Percentiles rank a stretch among this genome's conserved stretches.
These are phyloP conservation scores for Leccinum pellstonianum DNA, from an alignment of 768 basidiomycete genomes.

Conservation along the genomic window DNA sequence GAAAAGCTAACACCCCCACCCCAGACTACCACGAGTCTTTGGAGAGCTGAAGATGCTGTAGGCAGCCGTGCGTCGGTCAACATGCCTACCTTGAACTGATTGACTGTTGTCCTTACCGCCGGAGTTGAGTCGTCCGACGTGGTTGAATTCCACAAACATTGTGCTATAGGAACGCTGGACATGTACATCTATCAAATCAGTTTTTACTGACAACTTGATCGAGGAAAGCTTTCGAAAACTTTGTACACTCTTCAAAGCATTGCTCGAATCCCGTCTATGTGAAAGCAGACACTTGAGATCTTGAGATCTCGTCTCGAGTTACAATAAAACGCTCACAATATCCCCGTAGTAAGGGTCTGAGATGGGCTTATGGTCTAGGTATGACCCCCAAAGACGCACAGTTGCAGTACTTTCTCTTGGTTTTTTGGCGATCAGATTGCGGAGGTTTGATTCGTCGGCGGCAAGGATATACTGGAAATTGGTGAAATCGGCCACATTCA, in stretches of 20 bases:
- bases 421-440: conserved; percentile 52
- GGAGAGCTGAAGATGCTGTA: conserved; percentile 85
- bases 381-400: conserved; percentile 80
- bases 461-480: conserved; percentile 84
- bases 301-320: neutral
- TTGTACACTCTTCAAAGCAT: conserved; percentile 74
- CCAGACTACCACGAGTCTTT: conserved; percentile 89
- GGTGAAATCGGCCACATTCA: conserved; percentile 63
- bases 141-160: conserved; percentile 11
- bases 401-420: conserved; percentile 57
- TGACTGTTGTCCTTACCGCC: neutral
- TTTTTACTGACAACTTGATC: conserved; percentile 52
- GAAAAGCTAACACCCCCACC: conserved; percentile 8
- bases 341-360: conserved; percentile 85
- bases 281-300: conserved; percentile 2
- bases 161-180: neutral
- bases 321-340: conserved; percentile 40
- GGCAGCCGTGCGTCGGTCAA: conserved; percentile 77
- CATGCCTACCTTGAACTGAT: conserved; percentile 73
- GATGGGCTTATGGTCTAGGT: conserved; percentile 67
- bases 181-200: conserved; percentile 4
- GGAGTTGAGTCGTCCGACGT: neutral
- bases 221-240: conserved; percentile 75
- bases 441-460: conserved; percentile 75
- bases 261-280: conserved; percentile 68